A percentile compares a stretch with the other conserved stretches of the same genome.
Conservation (phyloP, 495 filamentous ascomycete species). For the Extremus antarcticus region DNA sequence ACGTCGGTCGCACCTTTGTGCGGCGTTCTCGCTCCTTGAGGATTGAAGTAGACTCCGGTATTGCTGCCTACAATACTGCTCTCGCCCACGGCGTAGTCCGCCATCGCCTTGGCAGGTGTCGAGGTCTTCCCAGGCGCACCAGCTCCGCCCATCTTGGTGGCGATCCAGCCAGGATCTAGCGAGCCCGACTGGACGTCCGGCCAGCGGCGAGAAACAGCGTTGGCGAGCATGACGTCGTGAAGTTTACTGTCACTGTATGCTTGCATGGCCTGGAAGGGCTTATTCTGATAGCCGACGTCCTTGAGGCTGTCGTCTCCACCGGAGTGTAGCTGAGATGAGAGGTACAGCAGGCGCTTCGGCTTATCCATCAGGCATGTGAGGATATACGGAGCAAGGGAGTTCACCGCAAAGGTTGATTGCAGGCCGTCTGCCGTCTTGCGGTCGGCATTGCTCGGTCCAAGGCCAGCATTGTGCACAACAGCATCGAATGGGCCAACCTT, state of each 20-base stretch:
- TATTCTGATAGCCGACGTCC: slow-evolving; percentile 28
- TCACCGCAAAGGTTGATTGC: slow-evolving; percentile 44
- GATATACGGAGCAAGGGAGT: slow-evolving; percentile 48
- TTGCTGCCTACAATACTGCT: slow-evolving; percentile 11
- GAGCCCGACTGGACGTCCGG: slow-evolving; percentile 39
- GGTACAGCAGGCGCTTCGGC: slow-evolving; percentile 42
- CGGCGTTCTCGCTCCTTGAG: slow-evolving; percentile 3
- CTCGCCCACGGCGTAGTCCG: slow-evolving; percentile 36
- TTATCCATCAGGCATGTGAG: slow-evolving; percentile 42
- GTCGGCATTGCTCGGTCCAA: slow-evolving; percentile 27
- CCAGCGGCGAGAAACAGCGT: slow-evolving; percentile 42
- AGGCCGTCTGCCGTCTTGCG: slow-evolving; percentile 35
- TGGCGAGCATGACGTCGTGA: slow-evolving; percentile 44
- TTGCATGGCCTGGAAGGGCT: background rate
- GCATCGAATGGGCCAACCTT: slow-evolving; percentile 40
- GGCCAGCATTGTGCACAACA: slow-evolving; percentile 50
- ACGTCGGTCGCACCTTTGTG: slow-evolving; percentile 2
- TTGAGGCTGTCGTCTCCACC: slow-evolving; percentile 37
- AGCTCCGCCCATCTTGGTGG: slow-evolving; percentile 49
- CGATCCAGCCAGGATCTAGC: slow-evolving; percentile 53
- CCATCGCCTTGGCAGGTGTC: slow-evolving; percentile 38
- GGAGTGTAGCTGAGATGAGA: slow-evolving; percentile 42
- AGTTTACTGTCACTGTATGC: slow-evolving; percentile 45
- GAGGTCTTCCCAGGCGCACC: slow-evolving; percentile 36
- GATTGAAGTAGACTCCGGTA: slow-evolving; percentile 6